Evolutionary conservation across 768 basidiomycete species (phyloP).

Genomic region (Tricholoma flavovirens): DNA sequence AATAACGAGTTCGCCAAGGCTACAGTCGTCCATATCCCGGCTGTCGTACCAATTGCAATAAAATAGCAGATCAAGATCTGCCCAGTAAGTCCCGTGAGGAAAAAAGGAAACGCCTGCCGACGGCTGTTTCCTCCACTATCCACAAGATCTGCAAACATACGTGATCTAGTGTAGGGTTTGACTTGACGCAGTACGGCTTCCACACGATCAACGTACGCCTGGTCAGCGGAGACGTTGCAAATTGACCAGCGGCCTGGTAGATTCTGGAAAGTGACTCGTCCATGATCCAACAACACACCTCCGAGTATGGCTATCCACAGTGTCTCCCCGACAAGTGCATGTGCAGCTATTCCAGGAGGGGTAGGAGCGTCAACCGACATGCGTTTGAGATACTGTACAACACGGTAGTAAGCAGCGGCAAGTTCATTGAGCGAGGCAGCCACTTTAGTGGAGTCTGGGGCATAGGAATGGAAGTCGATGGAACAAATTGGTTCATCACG

Average conservation of each 20-base stretch:
- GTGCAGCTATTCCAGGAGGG: not conserved
- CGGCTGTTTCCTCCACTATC: not conserved
- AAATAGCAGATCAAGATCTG: not conserved
- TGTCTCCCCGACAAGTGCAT: not conserved
- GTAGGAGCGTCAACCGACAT: not conserved
- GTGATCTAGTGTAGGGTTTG: not conserved
- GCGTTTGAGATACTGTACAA: slow-evolving; percentile 18
- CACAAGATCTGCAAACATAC: not conserved
- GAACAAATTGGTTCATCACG: slow-evolving; percentile 16
- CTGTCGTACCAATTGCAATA: not conserved
- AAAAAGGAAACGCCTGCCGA: not conserved
- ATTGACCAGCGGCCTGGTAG: not conserved
- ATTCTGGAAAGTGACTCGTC: not conserved
- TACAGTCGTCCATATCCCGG: slow-evolving; percentile 18
- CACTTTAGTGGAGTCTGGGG: slow-evolving; percentile 16
- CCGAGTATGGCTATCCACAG: not conserved
- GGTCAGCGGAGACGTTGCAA: not conserved
- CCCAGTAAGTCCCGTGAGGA: not conserved
- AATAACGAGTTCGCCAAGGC: slow-evolving; percentile 19
- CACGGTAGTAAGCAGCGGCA: slow-evolving; percentile 18
- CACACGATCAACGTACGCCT: not conserved
- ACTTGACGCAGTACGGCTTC: not conserved
- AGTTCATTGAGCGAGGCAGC: slow-evolving; percentile 19
- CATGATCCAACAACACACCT: not conserved
- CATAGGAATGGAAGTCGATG: slow-evolving; percentile 27